Evolutionary conservation across 1,284 basidiomycete genomes (phyloP).

Genomic region (Cryptococcus sp.): DNA sequence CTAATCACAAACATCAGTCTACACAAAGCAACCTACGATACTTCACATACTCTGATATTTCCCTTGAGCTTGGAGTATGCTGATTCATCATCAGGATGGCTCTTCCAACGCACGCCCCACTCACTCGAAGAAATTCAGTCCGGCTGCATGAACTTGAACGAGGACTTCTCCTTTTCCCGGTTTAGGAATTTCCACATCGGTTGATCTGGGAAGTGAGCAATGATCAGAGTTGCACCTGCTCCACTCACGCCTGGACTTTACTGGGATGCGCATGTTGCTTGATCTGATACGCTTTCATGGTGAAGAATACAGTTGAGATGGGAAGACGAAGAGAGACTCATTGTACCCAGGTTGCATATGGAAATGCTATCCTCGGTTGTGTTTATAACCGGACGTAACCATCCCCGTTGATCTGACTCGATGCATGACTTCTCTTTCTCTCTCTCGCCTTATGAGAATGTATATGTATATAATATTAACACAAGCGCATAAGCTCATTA

Average conservation of each 20-base stretch:
- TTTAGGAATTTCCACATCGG: conserved; percentile 60
- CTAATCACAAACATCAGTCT: conserved; percentile 13
- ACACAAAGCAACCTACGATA: too few species aligned
- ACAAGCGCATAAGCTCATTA: background rate
- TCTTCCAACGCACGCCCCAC: conserved; percentile 50
- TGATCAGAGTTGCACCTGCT: background rate
- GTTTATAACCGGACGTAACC: too few species aligned
- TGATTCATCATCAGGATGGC: conserved; percentile 70
- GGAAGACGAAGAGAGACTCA: too few species aligned
- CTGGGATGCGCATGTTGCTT: conserved; percentile 68
- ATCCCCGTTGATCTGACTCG: too few species aligned
- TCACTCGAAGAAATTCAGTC: conserved; percentile 44
- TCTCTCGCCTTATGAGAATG: too few species aligned
- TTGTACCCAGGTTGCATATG: too few species aligned
- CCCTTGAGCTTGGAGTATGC: conserved; percentile 75
- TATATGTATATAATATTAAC: too few species aligned
- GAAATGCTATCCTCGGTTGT: too few species aligned
- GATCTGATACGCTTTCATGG: conserved; percentile 76
- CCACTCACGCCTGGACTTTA: conserved; percentile 55
- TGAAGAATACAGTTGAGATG: background rate
- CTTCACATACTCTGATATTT: conserved; percentile 64
- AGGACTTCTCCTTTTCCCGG: conserved; percentile 61
- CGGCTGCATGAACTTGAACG: conserved; percentile 64
- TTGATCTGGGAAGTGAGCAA: conserved; percentile 29
- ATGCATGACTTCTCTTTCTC: too few species aligned